Percentiles rank a stretch among this genome's conserved stretches.
These are phyloP conservation scores for Sporisorium exsertum DNA, from an alignment of 1,284 basidiomycete genomes.

Conservation along the genomic window DNA sequence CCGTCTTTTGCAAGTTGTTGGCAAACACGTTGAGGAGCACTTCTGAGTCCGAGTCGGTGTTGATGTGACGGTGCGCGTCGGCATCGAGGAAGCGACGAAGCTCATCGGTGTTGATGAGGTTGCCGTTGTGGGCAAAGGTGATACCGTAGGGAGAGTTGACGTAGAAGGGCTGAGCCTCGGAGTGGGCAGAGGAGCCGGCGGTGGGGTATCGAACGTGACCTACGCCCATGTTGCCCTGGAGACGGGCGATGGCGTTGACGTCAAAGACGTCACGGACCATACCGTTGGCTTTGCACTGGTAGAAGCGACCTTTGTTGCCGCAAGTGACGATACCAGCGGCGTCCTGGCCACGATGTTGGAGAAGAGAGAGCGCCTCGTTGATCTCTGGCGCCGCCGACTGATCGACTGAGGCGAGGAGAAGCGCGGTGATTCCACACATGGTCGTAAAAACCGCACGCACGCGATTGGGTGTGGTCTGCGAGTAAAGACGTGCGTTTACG, in stretches of 20 bases:
- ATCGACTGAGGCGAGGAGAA: slow-evolving; percentile 60
- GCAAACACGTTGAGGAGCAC: slow-evolving; percentile 97
- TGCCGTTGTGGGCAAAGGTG: slow-evolving; percentile 98
- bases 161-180: slow-evolving; percentile 99
- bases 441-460: slow-evolving; percentile 2
- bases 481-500: background rate
- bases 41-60: slow-evolving; percentile 98
- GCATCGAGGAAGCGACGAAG: slow-evolving; percentile 94
- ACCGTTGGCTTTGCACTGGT: slow-evolving; percentile 99
- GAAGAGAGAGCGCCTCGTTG: slow-evolving; percentile 68
- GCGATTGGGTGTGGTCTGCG: background rate
- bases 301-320: slow-evolving; percentile 92
- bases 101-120: slow-evolving; percentile 91
- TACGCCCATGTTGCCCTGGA: slow-evolving; percentile 95
- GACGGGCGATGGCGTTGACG: slow-evolving; percentile 78
- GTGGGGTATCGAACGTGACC: slow-evolving; percentile 91
- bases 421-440: slow-evolving; percentile 69
- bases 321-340: slow-evolving; percentile 98
- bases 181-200: slow-evolving; percentile 91
- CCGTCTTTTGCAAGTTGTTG: slow-evolving; percentile 96
- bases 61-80: slow-evolving; percentile 96
- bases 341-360: slow-evolving; percentile 81
- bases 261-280: slow-evolving; percentile 99
- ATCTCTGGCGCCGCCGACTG: slow-evolving; percentile 63
- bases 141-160: slow-evolving; percentile 99